Conservation (phyloP, 176 grass and related monocot genomes). For the Melocanna baccifera region DNA sequence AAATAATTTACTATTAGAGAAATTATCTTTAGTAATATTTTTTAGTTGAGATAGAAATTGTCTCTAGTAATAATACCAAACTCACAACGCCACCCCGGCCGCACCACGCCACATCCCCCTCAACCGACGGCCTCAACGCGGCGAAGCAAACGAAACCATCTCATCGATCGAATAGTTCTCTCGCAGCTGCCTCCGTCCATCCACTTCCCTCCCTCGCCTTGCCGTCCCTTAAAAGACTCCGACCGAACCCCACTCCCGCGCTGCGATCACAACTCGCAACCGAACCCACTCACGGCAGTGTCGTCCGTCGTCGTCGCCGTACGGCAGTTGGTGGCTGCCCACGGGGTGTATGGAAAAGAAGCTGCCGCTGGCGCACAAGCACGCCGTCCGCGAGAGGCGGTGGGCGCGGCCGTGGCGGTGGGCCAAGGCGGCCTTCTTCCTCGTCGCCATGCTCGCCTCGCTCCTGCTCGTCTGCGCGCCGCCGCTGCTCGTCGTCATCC, state of each 20-base stretch:
- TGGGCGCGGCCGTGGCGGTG: slow-evolving; percentile 68
- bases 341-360: slow-evolving; percentile 46
- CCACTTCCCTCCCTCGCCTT: neutral
- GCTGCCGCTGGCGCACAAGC: slow-evolving; percentile 38
- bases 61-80: too few species aligned
- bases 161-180: neutral
- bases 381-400: slow-evolving; percentile 22
- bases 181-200: neutral
- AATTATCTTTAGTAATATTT: too few species aligned
- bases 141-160: slow-evolving; percentile 42
- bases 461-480: slow-evolving; percentile 88
- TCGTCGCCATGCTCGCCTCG: slow-evolving; percentile 73
- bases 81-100: slow-evolving; percentile 21
- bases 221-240: slow-evolving; percentile 29
- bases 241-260: neutral
- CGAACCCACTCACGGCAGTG: neutral
- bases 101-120: slow-evolving; percentile 21
- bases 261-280: neutral
- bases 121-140: slow-evolving; percentile 48
- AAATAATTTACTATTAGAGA: too few species aligned
- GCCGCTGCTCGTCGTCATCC: slow-evolving; percentile 66
- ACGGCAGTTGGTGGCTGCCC: neutral
- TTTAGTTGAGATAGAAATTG: too few species aligned
- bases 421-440: slow-evolving; percentile 83
- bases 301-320: neutral